Evolutionary conservation across 2,329 filamentous ascomycete species (phyloP).

Genomic region (Fusarium citri): DNA sequence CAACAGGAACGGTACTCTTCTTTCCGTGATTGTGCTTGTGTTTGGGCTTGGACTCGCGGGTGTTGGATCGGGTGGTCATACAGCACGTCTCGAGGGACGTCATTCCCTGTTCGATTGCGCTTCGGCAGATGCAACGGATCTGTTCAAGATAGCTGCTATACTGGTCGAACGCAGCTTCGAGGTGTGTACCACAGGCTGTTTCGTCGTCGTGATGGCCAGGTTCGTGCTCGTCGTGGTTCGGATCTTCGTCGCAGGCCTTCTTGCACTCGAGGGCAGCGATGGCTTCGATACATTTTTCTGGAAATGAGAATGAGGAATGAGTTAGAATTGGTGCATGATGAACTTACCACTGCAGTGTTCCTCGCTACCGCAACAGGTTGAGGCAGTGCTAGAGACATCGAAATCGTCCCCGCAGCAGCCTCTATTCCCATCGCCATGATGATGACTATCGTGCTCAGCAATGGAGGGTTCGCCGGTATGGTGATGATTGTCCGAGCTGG

Average conservation of each 20-base stretch:
- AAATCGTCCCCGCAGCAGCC: not conserved
- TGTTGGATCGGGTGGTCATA: not conserved
- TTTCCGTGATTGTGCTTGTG: not conserved
- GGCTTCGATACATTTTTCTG: slow-evolving; percentile 24
- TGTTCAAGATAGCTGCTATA: slow-evolving; percentile 52
- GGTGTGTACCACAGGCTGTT: slow-evolving; percentile 49
- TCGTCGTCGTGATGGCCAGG: not conserved
- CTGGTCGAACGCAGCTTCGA: slow-evolving; percentile 50
- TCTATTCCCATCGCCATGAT: not conserved
- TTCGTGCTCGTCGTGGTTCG: slow-evolving; percentile 12
- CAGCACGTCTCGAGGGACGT: slow-evolving; percentile 47
- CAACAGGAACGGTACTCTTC: not conserved
- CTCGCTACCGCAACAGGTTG: slow-evolving; percentile 14
- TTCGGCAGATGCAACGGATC: slow-evolving; percentile 54
- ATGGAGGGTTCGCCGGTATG: fast-evolving
- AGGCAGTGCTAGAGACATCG: not conserved
- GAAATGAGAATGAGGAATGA: fast-evolving
- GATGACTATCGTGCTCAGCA: fast-evolving
- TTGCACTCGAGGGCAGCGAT: slow-evolving; percentile 27
- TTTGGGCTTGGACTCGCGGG: not conserved
- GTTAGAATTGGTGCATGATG: fast-evolving
- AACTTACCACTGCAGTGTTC: slow-evolving; percentile 7
- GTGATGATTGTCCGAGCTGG: not conserved
- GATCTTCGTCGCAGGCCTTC: slow-evolving; percentile 19
- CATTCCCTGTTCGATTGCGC: slow-evolving; percentile 46